Percentiles rank a stretch among this genome's conserved stretches.
These are phyloP conservation scores for Fagus sylvatica DNA, from an alignment of 306 rosid genomes.

Conservation along the genomic window DNA sequence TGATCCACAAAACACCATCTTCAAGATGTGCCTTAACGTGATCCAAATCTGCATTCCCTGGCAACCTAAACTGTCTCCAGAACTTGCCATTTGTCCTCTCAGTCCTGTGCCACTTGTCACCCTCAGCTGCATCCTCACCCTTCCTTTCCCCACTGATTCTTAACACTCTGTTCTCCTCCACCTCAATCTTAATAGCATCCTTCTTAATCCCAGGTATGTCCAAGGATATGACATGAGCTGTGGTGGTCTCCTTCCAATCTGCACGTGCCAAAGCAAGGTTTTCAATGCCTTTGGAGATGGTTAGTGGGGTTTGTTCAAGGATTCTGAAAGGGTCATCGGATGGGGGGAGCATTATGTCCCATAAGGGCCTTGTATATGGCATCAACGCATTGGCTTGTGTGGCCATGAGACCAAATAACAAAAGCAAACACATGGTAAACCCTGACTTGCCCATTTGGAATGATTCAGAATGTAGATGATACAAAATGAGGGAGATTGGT, in stretches of 20 bases:
- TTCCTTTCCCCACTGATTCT: slow-evolving; percentile 44
- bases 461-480: too few relatives aligned
- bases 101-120: slow-evolving; percentile 41
- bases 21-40: slow-evolving; percentile 32
- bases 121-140: slow-evolving; percentile 12
- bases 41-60: slow-evolving; percentile 43
- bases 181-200: slow-evolving; percentile 38
- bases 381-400: neutral
- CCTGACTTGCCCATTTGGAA: neutral
- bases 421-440: neutral
- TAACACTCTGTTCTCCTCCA: slow-evolving; percentile 45
- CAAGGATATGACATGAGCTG: slow-evolving; percentile 28
- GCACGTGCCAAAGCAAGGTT: slow-evolving; percentile 41
- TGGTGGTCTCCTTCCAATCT: slow-evolving; percentile 44
- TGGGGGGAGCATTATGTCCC: too few relatives aligned
- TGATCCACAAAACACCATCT: slow-evolving; percentile 31
- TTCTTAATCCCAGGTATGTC: slow-evolving; percentile 47
- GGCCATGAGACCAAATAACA: neutral
- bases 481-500: neutral
- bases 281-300: neutral
- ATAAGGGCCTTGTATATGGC: too few relatives aligned
- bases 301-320: too few relatives aligned
- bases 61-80: slow-evolving; percentile 49
- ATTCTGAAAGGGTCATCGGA: too few relatives aligned
- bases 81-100: slow-evolving; percentile 42